Conservation (phyloP, 441 rosid species). For the Euphorbia schlechtendalii region DNA sequence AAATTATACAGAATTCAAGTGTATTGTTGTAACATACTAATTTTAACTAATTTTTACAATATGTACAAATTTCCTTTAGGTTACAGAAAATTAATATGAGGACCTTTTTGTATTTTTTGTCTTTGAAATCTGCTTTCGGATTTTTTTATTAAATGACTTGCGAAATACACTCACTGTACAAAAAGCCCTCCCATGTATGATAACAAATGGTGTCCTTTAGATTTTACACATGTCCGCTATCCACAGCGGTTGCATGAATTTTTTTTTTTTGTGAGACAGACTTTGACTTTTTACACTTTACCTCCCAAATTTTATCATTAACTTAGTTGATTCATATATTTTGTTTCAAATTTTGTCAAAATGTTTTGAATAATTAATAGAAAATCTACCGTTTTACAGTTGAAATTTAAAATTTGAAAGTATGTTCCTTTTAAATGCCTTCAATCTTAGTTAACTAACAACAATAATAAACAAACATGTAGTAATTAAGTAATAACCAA, state of each 20-base stretch:
- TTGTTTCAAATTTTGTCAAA: neutral
- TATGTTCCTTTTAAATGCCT: too few species aligned
- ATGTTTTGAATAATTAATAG: neutral
- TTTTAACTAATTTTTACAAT: neutral
- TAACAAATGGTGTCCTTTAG: neutral
- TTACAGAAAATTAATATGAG: neutral
- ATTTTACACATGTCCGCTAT: neutral
- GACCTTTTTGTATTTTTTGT: constrained; percentile 3
- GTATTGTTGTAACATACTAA: neutral
- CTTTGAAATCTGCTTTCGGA: neutral
- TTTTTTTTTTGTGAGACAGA: neutral
- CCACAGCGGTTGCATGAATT: neutral
- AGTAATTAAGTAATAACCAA: too few species aligned
- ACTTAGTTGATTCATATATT: neutral
- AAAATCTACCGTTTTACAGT: too few species aligned
- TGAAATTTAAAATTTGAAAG: too few species aligned
- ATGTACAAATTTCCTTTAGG: neutral
- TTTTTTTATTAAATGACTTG: constrained; percentile 2
- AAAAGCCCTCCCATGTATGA: neutral
- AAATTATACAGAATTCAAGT: neutral
- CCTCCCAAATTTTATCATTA: neutral
- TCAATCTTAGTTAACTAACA: too few species aligned
- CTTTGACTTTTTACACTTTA: neutral
- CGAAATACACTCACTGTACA: neutral
- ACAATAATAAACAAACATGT: too few species aligned